Evolutionary conservation across 1,139 yeast genomes (phyloP), one percentile per base, ranked within the genome.

Genomic region (Hansenula lynferdii): DNA sequence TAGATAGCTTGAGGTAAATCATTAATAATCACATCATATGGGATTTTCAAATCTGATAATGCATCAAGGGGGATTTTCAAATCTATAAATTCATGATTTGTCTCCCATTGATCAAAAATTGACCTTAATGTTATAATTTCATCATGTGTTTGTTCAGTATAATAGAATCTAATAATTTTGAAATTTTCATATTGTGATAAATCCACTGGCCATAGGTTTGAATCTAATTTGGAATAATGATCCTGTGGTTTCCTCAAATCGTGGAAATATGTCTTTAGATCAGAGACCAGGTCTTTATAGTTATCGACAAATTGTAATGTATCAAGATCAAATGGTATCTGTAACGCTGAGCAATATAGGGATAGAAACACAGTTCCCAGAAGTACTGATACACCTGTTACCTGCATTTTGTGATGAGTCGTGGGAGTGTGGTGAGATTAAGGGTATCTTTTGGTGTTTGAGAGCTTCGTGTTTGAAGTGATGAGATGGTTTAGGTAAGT

Each of bases 1-100:
- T 56, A 70, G 1, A 82, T 66, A 1, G 67, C 61, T 49, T 75
- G 79, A 1, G 83, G 66, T 42, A 83, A 62, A 52, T 83, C 85
- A 0, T 64, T 65, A 31, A 83, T 70, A n/a, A 81, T 59, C 4
- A 66, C 46, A 9, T 57, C 47, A 40, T 48, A 52, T n/a, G n/a
- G n/a, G n/a, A n/a, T n/a, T 12, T 24, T n/a, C 3, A 24, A 4
- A 12, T 12, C 4, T 12, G 14, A 1, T 31, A 37, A 11, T 36
- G 46, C 14, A 56, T 51, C 9, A 58, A 47, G 5, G 5, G 59
- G 55, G 5, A 69, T 51, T 36, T 61, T 61, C 5, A 72, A 41
- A 50, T 73, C 79, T 16, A 67, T 55, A 36, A 63, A 70, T 9
- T 58, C 51, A 3, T 54, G 46, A 31, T 61, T 56, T 2, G 43